These are phyloP conservation scores for Russula olivacea DNA, from an alignment of 768 basidiomycete genomes.

Conservation along the genomic window DNA sequence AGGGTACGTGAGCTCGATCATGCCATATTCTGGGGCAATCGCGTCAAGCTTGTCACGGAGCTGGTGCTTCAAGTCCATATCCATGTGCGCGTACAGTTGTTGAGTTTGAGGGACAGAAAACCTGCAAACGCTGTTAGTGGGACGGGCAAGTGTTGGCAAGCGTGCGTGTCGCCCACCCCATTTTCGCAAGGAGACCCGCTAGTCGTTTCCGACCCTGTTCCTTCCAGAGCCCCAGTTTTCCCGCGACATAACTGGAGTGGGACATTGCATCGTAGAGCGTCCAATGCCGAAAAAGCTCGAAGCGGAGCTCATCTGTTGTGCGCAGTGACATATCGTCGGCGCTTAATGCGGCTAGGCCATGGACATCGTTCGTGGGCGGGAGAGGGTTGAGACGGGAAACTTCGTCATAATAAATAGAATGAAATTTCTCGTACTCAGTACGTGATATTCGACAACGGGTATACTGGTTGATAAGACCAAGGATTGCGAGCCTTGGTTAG, in stretches of 20 bases:
- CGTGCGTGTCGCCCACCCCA: constrained; percentile 63
- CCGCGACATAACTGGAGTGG: constrained; percentile 93
- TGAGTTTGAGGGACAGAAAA: constrained; percentile 94
- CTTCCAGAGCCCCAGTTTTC: constrained; percentile 94
- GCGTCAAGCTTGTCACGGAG: constrained; percentile 78
- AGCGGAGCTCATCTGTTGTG: constrained; percentile 82
- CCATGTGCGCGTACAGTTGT: constrained; percentile 93
- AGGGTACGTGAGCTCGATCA: constrained; percentile 88
- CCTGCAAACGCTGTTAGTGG: constrained; percentile 36
- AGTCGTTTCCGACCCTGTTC: constrained; percentile 86
- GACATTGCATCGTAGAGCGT: constrained; percentile 97
- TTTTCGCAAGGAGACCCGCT: constrained; percentile 91
- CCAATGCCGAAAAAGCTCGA: constrained; percentile 96
- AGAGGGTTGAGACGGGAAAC: constrained; percentile 85
- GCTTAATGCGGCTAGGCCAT: constrained; percentile 47
- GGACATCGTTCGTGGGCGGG: constrained; percentile 38
- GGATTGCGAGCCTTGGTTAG: constrained; percentile 72
- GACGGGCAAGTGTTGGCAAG: not conserved
- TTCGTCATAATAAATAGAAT: constrained; percentile 80
- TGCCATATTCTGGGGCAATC: constrained; percentile 91
- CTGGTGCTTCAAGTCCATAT: constrained; percentile 82
- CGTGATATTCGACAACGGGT: constrained; percentile 82
- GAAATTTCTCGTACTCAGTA: constrained; percentile 74
- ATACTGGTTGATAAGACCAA: constrained; percentile 93
- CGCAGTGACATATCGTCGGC: constrained; percentile 85